Conservation (phyloP, 352 stramenopile genomes). For the Globisporangium viniferum region DNA sequence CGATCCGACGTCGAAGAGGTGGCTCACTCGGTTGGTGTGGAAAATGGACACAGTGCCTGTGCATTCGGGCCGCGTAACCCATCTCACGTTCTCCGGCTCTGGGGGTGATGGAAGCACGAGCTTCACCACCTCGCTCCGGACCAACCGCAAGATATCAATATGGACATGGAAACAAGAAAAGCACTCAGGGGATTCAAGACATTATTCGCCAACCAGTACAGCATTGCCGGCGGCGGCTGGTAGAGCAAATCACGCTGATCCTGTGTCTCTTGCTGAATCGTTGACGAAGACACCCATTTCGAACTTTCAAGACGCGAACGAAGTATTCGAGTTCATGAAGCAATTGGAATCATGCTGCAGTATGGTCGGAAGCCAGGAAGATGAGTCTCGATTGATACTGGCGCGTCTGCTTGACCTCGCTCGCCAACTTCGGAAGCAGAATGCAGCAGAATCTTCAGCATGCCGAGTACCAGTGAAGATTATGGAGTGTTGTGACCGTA, state of each 20-base stretch:
- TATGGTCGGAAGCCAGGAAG: slow-evolving; percentile 11
- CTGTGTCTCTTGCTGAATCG: slow-evolving; percentile 7
- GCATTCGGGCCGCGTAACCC: background rate
- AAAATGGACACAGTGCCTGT: background rate
- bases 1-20: background rate
- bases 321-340: background rate
- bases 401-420: slow-evolving; percentile 10
- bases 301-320: background rate
- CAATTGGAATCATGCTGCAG: slow-evolving; percentile 10
- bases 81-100: background rate
- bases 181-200: background rate
- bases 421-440: slow-evolving; percentile 5
- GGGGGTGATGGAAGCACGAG: background rate
- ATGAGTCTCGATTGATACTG: slow-evolving; percentile 16
- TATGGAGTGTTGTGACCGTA: slow-evolving; percentile 29
- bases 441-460: background rate
- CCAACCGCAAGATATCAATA: slow-evolving; percentile 4
- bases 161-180: slow-evolving; percentile 5
- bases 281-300: slow-evolving; percentile 3
- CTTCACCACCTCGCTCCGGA: slow-evolving; percentile 8
- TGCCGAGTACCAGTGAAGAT: background rate
- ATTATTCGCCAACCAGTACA: background rate
- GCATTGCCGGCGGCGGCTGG: background rate
- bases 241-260: background rate
- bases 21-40: slow-evolving; percentile 1